These are phyloP conservation scores for Candida odintsovae DNA, from an alignment of 805 yeast species.

Conservation along the genomic window DNA sequence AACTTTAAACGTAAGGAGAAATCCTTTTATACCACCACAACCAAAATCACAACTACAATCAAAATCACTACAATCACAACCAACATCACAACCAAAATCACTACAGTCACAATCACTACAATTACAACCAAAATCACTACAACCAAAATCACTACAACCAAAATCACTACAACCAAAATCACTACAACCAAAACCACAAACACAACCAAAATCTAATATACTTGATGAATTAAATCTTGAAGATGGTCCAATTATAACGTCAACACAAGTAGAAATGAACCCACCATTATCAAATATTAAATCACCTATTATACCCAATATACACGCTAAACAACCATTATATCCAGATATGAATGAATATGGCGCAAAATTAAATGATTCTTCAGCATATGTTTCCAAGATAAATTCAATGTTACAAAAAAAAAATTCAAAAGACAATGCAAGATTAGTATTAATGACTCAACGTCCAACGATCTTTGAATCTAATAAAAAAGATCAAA, in stretches of 20 bases:
- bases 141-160: too few relatives aligned
- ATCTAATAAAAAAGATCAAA: background rate
- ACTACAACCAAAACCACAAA: too few relatives aligned
- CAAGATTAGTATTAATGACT: conserved; percentile 26
- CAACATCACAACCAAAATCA: too few relatives aligned
- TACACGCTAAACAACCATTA: background rate
- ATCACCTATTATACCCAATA: background rate
- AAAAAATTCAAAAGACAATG: conserved; percentile 10
- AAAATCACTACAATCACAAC: too few relatives aligned
- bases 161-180: too few relatives aligned
- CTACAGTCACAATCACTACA: too few relatives aligned
- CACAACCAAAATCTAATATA: background rate
- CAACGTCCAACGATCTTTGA: conserved; percentile 21
- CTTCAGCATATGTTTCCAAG: background rate
- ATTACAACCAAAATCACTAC: too few relatives aligned
- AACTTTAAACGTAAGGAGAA: conserved; percentile 5
- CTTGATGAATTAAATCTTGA: background rate
- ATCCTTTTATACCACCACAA: too few relatives aligned
- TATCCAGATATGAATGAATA: background rate
- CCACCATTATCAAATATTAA: background rate
- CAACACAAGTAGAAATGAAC: conserved; percentile 1
- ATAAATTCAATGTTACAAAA: background rate
- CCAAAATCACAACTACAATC: too few relatives aligned
- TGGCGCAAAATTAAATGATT: background rate
- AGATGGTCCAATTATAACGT: background rate